Evolutionary conservation across 1,284 basidiomycete genomes (phyloP).

Genomic region (Schizophyllum amplum): DNA sequence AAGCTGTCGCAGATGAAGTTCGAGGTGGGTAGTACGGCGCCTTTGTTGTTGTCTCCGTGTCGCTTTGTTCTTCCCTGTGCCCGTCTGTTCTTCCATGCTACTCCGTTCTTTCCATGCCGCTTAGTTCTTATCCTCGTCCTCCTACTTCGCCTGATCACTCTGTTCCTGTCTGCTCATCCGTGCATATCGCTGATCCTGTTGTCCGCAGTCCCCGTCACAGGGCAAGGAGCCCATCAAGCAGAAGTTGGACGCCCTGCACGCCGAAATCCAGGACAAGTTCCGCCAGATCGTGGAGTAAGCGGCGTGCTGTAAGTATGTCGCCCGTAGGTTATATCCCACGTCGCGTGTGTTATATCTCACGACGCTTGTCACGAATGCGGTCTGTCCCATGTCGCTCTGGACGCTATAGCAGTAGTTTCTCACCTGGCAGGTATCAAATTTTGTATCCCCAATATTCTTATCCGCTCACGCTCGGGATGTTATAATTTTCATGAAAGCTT

Average conservation of each 20-base stretch:
- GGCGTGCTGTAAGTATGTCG: too few species aligned
- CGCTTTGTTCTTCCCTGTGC: too few species aligned
- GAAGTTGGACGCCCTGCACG: constrained; percentile 73
- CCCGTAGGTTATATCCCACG: background rate
- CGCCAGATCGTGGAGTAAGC: constrained; percentile 77
- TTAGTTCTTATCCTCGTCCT: too few species aligned
- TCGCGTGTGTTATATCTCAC: background rate
- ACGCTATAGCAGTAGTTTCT: background rate
- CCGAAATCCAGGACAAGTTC: constrained; percentile 87
- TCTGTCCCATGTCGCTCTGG: background rate
- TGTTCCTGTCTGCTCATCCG: too few species aligned
- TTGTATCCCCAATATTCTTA: background rate
- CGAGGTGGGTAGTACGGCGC: constrained; percentile 58
- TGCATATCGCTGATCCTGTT: too few species aligned
- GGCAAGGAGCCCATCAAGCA: constrained; percentile 74
- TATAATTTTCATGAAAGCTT: background rate
- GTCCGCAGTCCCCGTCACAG: constrained; percentile 79
- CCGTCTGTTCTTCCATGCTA: background rate
- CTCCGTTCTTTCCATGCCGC: constrained; percentile 2
- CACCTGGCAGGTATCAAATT: background rate
- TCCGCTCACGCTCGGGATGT: background rate
- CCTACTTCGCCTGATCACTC: constrained; percentile 12
- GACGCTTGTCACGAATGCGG: background rate
- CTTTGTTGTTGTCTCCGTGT: constrained; percentile 3
- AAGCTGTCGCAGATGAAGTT: constrained; percentile 99